A percentile compares a stretch with the other conserved stretches of the same genome.
These are phyloP conservation scores for Hirschfeldia incana DNA, from an alignment of 345 rosid species.

Conservation along the genomic window DNA sequence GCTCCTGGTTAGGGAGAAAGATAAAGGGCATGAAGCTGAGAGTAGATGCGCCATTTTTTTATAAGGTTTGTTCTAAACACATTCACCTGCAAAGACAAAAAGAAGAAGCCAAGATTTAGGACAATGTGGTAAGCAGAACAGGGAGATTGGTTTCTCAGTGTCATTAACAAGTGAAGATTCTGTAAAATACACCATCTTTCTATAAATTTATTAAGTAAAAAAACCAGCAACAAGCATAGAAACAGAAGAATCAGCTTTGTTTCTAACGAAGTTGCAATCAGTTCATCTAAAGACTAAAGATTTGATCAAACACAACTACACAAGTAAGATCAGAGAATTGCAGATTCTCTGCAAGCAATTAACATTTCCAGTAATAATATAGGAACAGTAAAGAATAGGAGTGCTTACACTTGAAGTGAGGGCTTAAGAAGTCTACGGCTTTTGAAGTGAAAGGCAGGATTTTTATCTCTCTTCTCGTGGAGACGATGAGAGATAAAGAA, in stretches of 20 bases:
- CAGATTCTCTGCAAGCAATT: not conserved
- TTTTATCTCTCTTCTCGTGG: not conserved
- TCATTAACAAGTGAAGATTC: too few relatives aligned
- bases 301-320: not conserved
- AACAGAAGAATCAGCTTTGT: not conserved
- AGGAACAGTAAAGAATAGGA: not conserved
- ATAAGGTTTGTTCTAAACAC: too few relatives aligned
- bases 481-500: slow-evolving; percentile 3
- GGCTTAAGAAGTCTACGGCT: slow-evolving; percentile 11
- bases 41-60: not conserved
- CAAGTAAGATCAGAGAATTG: too few relatives aligned
- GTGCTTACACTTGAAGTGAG: slow-evolving; percentile 4
- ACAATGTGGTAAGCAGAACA: too few relatives aligned
- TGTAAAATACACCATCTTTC: too few relatives aligned
- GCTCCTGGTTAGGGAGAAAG: not conserved
- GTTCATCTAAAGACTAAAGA: not conserved
- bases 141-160: too few relatives aligned
- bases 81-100: too few relatives aligned
- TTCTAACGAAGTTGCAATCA: not conserved
- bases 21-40: not conserved
- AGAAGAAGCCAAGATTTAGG: too few relatives aligned
- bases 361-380: not conserved
- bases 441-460: not conserved
- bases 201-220: too few relatives aligned
- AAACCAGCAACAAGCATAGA: not conserved